Conservation (phyloP, 148 eudicot species). For the Camellia lanceoleosa region DNA sequence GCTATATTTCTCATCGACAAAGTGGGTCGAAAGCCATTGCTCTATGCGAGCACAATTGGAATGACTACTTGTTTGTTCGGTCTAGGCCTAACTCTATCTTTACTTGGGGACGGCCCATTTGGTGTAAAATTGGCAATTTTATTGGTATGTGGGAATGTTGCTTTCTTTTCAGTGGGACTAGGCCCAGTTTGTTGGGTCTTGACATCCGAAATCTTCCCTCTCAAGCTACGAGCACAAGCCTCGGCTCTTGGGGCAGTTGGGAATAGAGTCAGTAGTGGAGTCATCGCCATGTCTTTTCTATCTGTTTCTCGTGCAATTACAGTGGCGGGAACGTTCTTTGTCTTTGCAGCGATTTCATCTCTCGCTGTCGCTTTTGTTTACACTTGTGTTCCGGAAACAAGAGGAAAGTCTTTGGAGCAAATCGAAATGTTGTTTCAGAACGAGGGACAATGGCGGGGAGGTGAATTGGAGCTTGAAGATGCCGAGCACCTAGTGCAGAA, state of each 20-base stretch:
- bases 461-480: conserved; percentile 58
- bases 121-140: conserved; percentile 57
- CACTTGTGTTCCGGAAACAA: conserved; percentile 78
- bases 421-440: conserved; percentile 62
- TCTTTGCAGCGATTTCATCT: conserved; percentile 63
- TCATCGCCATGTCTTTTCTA: conserved; percentile 78
- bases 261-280: conserved; percentile 76
- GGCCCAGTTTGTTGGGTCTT: conserved; percentile 92
- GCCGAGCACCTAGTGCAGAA: conserved; percentile 42
- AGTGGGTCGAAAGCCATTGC: conserved; percentile 75
- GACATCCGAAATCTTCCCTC: conserved; percentile 78
- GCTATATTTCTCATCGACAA: conserved; percentile 74
- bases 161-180: conserved; percentile 86
- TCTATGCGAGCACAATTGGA: conserved; percentile 79
- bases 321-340: conserved; percentile 68
- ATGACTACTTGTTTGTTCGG: conserved; percentile 70
- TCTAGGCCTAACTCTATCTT: conserved; percentile 53
- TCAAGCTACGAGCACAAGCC: conserved; percentile 84
- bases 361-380: conserved; percentile 59
- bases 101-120: conserved; percentile 34
- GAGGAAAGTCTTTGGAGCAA: conserved; percentile 78
- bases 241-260: conserved; percentile 81
- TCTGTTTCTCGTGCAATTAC: conserved; percentile 54
- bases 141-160: conserved; percentile 75
- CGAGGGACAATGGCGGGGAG: conserved; percentile 29